These are phyloP conservation scores for Passiflora organensis DNA, from an alignment of 345 rosid species.

Conservation along the genomic window DNA sequence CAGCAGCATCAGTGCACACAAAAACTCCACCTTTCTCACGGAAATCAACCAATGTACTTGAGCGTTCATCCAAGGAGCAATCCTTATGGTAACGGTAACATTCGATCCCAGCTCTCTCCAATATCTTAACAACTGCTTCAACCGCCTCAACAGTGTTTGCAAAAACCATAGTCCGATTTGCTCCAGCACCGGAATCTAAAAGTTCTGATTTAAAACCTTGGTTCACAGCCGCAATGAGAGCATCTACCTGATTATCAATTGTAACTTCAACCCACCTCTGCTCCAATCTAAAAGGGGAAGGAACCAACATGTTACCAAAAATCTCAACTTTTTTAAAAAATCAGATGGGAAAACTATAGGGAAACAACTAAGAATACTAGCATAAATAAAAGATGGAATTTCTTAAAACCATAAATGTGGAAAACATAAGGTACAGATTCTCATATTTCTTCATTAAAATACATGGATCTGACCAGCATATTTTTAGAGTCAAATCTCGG, in stretches of 20 bases:
- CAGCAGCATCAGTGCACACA: conserved; percentile 97
- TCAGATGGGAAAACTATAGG: too few relatives aligned
- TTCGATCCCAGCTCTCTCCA: conserved; percentile 66
- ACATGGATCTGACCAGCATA: too few relatives aligned
- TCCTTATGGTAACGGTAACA: conserved; percentile 84
- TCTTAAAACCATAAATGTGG: too few relatives aligned
- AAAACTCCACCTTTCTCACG: conserved; percentile 77
- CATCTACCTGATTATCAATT: conserved; percentile 79
- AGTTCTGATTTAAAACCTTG: conserved; percentile 27
- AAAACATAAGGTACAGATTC: too few relatives aligned
- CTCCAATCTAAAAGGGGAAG: conserved; percentile 53
- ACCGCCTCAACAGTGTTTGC: conserved; percentile 89
- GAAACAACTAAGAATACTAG: too few relatives aligned
- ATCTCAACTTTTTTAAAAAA: not conserved
- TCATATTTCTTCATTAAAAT: too few relatives aligned
- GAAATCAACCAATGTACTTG: conserved; percentile 55
- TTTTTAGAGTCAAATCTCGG: too few relatives aligned
- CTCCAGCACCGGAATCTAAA: conserved; percentile 20
- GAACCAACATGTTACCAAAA: conserved; percentile 9
- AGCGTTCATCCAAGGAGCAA: conserved; percentile 71
- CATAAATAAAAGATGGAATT: too few relatives aligned
- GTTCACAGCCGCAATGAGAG: conserved; percentile 68
- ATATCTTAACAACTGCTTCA: conserved; percentile 73
- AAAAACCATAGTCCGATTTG: conserved; percentile 83
- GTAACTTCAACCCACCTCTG: conserved; percentile 86